phyloP scores from a whole-genome alignment of 2,329 filamentous ascomycete genomes.

The Zymoseptoria pseudotritici region DNA sequence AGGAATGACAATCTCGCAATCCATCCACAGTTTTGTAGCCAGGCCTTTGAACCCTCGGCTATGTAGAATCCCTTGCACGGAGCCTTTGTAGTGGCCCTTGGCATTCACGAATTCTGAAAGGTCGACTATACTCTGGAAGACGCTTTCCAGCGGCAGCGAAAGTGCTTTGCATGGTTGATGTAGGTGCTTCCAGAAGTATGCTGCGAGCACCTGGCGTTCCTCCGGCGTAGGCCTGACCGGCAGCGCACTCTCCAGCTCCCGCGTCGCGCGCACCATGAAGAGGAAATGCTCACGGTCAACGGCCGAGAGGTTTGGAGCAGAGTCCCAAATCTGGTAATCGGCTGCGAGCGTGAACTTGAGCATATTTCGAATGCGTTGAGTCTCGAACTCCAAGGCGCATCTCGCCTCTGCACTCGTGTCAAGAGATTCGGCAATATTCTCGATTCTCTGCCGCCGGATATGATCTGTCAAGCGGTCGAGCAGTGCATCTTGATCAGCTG shows the following conservation, averaged over 20 bases:
- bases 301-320: background rate
- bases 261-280: background rate
- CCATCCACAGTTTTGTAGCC: background rate
- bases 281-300: conserved; percentile 1
- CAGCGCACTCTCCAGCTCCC: background rate
- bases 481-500: background rate
- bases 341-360: background rate
- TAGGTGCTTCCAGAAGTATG: conserved; percentile 4
- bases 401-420: background rate
- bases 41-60: background rate
- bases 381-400: background rate
- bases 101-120: background rate
- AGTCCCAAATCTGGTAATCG: background rate
- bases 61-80: background rate
- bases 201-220: background rate
- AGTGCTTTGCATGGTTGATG: conserved; percentile 2
- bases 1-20: background rate
- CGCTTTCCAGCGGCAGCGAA: background rate
- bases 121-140: background rate
- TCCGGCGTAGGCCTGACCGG: background rate
- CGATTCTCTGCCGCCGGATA: background rate
- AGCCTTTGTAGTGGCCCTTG: background rate
- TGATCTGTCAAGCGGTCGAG: background rate
- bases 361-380: background rate
- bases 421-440: background rate